phyloP scores from a whole-genome alignment of 768 basidiomycete genomes.

The Russula lepida region DNA sequence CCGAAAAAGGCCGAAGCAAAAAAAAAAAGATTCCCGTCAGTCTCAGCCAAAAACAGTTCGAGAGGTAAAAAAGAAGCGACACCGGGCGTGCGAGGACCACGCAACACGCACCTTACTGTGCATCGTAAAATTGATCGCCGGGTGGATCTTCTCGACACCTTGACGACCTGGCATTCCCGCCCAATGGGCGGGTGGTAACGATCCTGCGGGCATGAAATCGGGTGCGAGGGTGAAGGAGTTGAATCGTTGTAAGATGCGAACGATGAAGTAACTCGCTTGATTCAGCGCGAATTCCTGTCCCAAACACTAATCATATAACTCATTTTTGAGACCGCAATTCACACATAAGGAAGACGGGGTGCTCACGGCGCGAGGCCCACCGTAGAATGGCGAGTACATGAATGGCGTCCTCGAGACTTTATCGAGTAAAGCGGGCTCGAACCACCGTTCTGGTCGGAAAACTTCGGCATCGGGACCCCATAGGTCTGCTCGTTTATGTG shows the following conservation, averaged over 20 bases:
- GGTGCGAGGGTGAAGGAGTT: slow-evolving; percentile 24
- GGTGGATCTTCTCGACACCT: slow-evolving; percentile 19
- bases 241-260: slow-evolving; percentile 46
- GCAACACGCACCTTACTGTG: slow-evolving; percentile 18
- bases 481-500: slow-evolving; percentile 38
- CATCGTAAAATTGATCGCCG: slow-evolving; percentile 19
- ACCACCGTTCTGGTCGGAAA: slow-evolving; percentile 60
- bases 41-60: neutral
- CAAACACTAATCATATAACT: slow-evolving; percentile 36
- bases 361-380: slow-evolving; percentile 46
- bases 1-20: neutral
- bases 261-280: slow-evolving; percentile 45
- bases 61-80: neutral
- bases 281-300: slow-evolving; percentile 53
- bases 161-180: slow-evolving; percentile 17
- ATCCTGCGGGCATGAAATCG: slow-evolving; percentile 22
- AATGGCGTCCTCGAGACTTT: slow-evolving; percentile 52
- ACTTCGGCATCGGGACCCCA: slow-evolving; percentile 45
- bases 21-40: neutral
- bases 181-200: slow-evolving; percentile 23
- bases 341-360: no score
- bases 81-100: no score
- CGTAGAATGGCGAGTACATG: slow-evolving; percentile 65
- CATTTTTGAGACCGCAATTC: neutral
- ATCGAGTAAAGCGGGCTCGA: slow-evolving; percentile 43